These are phyloP conservation scores for Thymus mandschuricus DNA, from an alignment of 257 asterid species.

Conservation along the genomic window DNA sequence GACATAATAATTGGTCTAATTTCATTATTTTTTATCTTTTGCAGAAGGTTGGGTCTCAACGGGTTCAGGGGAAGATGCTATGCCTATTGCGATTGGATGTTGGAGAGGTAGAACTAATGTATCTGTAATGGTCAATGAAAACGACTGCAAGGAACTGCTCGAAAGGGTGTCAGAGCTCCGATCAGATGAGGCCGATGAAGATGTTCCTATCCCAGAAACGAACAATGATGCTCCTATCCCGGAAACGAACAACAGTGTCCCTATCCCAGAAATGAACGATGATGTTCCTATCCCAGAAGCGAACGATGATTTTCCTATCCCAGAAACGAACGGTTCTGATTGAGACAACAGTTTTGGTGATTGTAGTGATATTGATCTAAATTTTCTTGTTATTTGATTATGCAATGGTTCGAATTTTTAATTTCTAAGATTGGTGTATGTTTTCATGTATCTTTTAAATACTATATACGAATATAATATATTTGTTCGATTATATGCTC, in stretches of 20 bases:
- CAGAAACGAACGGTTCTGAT: neutral
- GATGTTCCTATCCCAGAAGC: no score
- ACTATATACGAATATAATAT: neutral
- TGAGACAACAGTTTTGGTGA: constrained; percentile 31
- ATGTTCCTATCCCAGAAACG: constrained; percentile 36
- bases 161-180: constrained; percentile 56
- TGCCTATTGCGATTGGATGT: constrained; percentile 77
- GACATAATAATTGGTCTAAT: neutral
- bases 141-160: constrained; percentile 80
- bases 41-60: constrained; percentile 49
- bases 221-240: constrained; percentile 24
- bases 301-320: no score
- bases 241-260: constrained; percentile 33
- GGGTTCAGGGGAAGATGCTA: constrained; percentile 52
- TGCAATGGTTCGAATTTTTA: no score
- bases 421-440: neutral
- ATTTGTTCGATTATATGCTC: no score
- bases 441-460: neutral
- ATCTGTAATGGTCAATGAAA: constrained; percentile 78
- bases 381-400: neutral
- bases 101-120: constrained; percentile 85
- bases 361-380: neutral
- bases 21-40: constrained; percentile 24
- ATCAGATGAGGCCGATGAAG: constrained; percentile 34
- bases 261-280: constrained; percentile 13